Evolutionary conservation across 1,284 basidiomycete species (phyloP).

Genomic region (Ganoderma sp.): DNA sequence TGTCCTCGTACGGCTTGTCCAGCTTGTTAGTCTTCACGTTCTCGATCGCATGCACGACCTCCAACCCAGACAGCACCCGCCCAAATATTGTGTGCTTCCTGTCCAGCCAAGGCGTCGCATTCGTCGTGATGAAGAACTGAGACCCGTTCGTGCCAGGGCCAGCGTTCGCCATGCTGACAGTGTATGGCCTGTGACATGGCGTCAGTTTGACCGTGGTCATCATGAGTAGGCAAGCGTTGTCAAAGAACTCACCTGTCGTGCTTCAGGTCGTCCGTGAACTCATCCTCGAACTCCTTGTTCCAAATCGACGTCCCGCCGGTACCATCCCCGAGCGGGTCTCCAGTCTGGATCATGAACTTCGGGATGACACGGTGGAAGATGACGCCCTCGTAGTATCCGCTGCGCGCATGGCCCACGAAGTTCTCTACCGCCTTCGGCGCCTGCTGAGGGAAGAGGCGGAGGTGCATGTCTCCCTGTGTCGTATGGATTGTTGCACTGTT

Average conservation of each 20-base stretch:
- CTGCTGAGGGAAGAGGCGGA: slow-evolving; percentile 89
- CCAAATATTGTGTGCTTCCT: slow-evolving; percentile 97
- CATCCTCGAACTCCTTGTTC: slow-evolving; percentile 95
- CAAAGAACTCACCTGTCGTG: slow-evolving; percentile 76
- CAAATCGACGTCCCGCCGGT: slow-evolving; percentile 97
- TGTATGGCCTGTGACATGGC: slow-evolving; percentile 76
- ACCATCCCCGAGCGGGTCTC: slow-evolving; percentile 96
- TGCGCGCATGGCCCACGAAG: slow-evolving; percentile 93
- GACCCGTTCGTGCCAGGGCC: slow-evolving; percentile 93
- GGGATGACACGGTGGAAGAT: slow-evolving; percentile 98
- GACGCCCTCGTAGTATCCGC: slow-evolving; percentile 91
- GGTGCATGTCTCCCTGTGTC: slow-evolving; percentile 91
- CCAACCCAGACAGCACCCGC: slow-evolving; percentile 67
- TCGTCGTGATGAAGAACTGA: slow-evolving; percentile 99
- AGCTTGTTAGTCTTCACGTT: slow-evolving; percentile 76
- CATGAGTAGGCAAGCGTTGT: slow-evolving; percentile 10
- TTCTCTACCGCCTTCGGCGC: slow-evolving; percentile 97
- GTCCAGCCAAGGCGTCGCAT: slow-evolving; percentile 93
- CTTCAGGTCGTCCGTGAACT: slow-evolving; percentile 87
- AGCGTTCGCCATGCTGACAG: slow-evolving; percentile 99
- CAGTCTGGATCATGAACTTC: slow-evolving; percentile 99
- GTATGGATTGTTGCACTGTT: slow-evolving; percentile 92
- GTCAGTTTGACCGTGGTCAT: slow-evolving; percentile 13
- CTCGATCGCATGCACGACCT: slow-evolving; percentile 66
- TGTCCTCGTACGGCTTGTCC: slow-evolving; percentile 90